phyloP scores from a whole-genome alignment of 2,329 filamentous ascomycete genomes.

The Esteya vermicola region DNA sequence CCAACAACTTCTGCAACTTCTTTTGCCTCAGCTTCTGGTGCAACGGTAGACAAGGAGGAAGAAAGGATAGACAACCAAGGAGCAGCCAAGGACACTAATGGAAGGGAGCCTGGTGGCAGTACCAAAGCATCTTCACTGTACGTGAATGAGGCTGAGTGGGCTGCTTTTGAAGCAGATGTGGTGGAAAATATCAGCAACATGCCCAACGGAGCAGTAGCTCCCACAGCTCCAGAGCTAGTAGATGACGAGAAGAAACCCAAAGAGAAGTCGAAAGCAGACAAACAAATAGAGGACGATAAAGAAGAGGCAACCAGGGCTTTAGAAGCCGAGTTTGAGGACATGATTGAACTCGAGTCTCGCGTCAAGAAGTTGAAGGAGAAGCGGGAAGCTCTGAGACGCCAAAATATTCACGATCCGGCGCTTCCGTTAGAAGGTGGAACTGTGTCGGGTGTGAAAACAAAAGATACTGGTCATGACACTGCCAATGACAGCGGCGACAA shows the following conservation, averaged over 20 bases:
- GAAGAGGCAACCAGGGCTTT: slow-evolving; percentile 63
- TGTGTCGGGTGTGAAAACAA: no score
- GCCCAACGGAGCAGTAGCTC: neutral
- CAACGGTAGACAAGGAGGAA: neutral
- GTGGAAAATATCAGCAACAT: slow-evolving; percentile 24
- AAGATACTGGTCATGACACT: slow-evolving; percentile 22
- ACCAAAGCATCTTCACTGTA: slow-evolving; percentile 3
- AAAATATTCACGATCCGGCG: slow-evolving; percentile 12
- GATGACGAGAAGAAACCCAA: neutral
- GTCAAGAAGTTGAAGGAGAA: slow-evolving; percentile 55
- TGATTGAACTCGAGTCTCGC: slow-evolving; percentile 63
- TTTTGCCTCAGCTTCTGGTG: no score
- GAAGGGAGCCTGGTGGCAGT: neutral
- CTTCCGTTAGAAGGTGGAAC: no score
- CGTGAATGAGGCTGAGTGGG: slow-evolving; percentile 69
- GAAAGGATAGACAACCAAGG: no score
- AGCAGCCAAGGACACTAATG: no score
- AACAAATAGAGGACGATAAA: slow-evolving; percentile 47
- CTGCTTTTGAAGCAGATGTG: slow-evolving; percentile 67
- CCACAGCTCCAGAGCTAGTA: neutral
- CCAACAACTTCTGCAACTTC: no score
- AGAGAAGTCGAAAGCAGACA: neutral
- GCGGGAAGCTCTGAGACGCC: slow-evolving; percentile 43
- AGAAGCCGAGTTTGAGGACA: slow-evolving; percentile 69
- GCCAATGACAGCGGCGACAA: slow-evolving; percentile 28